Percentiles rank a stretch among this genome's conserved stretches.
phyloP scores from a whole-genome alignment of 2,329 filamentous ascomycete genomes.

The Colletotrichum horii region DNA sequence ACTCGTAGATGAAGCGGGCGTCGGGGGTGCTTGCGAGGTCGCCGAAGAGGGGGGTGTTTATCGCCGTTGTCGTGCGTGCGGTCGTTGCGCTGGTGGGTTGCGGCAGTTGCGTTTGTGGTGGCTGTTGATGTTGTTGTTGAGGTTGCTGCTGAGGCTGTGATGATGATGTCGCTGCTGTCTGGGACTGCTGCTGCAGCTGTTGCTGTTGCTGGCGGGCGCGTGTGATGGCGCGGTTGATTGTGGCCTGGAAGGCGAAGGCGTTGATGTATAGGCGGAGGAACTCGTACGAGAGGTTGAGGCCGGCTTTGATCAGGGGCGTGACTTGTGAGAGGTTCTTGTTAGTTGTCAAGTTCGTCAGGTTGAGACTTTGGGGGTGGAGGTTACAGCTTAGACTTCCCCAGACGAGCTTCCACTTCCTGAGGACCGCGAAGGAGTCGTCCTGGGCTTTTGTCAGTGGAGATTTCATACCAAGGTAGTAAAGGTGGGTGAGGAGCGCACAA shows the following conservation, averaged over 20 bases:
- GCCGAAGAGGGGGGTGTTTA: constrained; percentile 37
- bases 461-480: not conserved
- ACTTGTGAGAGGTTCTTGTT: constrained; percentile 36
- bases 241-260: constrained; percentile 78
- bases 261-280: constrained; percentile 77
- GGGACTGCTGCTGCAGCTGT: not conserved
- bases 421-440: constrained; percentile 73
- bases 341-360: not conserved
- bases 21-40: constrained; percentile 66
- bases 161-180: not conserved
- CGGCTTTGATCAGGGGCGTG: constrained; percentile 70
- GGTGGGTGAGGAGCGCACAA: constrained; percentile 38
- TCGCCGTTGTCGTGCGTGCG: not conserved
- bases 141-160: not conserved
- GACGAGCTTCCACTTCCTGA: constrained; percentile 72
- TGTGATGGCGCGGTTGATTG: constrained; percentile 55
- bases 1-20: constrained; percentile 70
- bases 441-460: constrained; percentile 7
- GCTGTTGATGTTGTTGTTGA: constrained; percentile 24
- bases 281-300: constrained; percentile 72
- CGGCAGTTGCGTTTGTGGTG: constrained; percentile 34
- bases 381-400: constrained; percentile 71
- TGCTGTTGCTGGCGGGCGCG: constrained; percentile 12
- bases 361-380: constrained; percentile 21
- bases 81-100: constrained; percentile 22